phyloP scores from a whole-genome alignment of 805 yeast genomes.

The Ogataea nonfermentans region DNA sequence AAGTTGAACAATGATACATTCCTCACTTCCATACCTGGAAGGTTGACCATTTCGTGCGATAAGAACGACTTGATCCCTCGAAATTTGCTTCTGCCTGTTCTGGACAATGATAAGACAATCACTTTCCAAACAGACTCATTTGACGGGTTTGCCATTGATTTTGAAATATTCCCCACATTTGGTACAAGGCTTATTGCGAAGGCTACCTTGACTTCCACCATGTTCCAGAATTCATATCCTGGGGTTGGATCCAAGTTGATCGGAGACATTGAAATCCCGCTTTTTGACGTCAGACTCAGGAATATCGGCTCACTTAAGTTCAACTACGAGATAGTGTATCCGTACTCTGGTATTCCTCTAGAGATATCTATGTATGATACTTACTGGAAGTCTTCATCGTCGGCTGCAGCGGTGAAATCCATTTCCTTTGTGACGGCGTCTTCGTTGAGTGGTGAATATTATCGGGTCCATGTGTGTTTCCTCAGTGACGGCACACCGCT shows the following conservation, averaged over 20 bases:
- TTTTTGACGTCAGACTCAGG: conserved; percentile 77
- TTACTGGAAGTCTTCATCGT: conserved; percentile 90
- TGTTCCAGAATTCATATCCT: conserved; percentile 38
- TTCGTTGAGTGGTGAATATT: conserved; percentile 79
- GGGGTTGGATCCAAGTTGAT: conserved; percentile 40
- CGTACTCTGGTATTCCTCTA: conserved; percentile 79
- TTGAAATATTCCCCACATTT: conserved; percentile 90
- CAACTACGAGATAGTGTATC: conserved; percentile 78
- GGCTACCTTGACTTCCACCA: conserved; percentile 68
- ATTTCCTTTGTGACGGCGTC: conserved; percentile 87
- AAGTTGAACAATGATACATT: conserved; percentile 44
- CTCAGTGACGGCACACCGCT: conserved; percentile 84
- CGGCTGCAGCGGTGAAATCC: conserved; percentile 29
- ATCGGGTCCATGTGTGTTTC: conserved; percentile 64
- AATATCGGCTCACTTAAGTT: conserved; percentile 79
- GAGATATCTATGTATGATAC: conserved; percentile 93
- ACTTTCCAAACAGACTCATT: conserved; percentile 83
- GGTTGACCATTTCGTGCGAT: conserved; percentile 77
- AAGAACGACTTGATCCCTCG: conserved; percentile 84
- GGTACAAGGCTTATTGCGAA: conserved; percentile 92
- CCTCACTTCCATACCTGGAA: conserved; percentile 60
- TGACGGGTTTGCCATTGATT: conserved; percentile 71
- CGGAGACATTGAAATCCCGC: conserved; percentile 55
- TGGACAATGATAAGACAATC: conserved; percentile 59
- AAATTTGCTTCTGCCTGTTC: conserved; percentile 74